A percentile compares a stretch with the other conserved stretches of the same genome.
phyloP scores from a whole-genome alignment of 441 rosid genomes.

The Pelargonium myrrhifolium region DNA sequence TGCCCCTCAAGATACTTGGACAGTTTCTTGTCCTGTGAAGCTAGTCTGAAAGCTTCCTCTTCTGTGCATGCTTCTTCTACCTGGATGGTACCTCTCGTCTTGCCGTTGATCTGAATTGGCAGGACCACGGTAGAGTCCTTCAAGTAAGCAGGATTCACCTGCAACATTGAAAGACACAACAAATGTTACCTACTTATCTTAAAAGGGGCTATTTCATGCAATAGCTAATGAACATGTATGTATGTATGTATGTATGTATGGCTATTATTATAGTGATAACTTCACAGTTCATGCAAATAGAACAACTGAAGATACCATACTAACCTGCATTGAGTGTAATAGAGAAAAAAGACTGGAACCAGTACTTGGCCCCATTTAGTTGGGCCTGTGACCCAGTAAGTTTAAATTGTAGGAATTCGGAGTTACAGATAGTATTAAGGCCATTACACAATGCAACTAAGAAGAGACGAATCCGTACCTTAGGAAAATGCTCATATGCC shows the following conservation, averaged over 20 bases:
- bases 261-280: not conserved
- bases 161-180: constrained; percentile 15
- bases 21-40: constrained; percentile 54
- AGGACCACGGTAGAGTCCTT: constrained; percentile 54
- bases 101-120: constrained; percentile 95
- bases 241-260: no score
- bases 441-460: not conserved
- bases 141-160: constrained; percentile 65
- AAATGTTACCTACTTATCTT: no score
- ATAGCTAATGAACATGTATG: not conserved
- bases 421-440: not conserved
- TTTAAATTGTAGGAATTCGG: not conserved
- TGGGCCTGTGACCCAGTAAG: not conserved
- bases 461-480: constrained; percentile 32
- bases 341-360: not conserved
- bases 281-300: not conserved
- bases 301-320: not conserved
- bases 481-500: constrained; percentile 64
- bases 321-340: not conserved
- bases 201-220: not conserved
- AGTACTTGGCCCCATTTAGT: no score
- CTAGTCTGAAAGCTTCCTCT: constrained; percentile 68
- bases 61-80: constrained; percentile 80
- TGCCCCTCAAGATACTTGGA: constrained; percentile 56
- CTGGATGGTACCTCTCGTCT: constrained; percentile 81